Percentiles rank a stretch among this genome's conserved stretches.
Evolutionary conservation across 1,284 basidiomycete genomes (phyloP).

Genomic region (Lentinus polychrous): DNA sequence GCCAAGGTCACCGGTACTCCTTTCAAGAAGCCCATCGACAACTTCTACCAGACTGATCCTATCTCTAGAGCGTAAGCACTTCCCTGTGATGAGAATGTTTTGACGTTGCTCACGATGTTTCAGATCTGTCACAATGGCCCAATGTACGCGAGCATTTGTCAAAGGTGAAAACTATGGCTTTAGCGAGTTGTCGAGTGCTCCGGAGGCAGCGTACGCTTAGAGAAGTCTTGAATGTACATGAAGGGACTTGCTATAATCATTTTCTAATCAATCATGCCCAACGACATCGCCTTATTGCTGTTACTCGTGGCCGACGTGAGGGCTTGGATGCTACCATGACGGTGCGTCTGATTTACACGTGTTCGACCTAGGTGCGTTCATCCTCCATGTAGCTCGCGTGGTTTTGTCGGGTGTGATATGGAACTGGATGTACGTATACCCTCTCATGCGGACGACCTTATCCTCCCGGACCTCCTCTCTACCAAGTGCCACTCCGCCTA

Average conservation of each 20-base stretch:
- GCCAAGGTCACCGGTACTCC: constrained; percentile 55
- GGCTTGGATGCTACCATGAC: too few relatives aligned
- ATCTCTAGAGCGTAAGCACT: constrained; percentile 71
- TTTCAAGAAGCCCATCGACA: constrained; percentile 79
- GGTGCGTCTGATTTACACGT: too few relatives aligned
- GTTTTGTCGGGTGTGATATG: too few relatives aligned
- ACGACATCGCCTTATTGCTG: neutral
- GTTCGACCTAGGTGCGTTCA: too few relatives aligned
- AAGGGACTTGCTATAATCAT: constrained; percentile 5
- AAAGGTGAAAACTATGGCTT: constrained; percentile 52
- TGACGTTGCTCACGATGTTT: constrained; percentile 6
- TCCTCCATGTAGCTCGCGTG: too few relatives aligned
- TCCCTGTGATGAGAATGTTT: neutral
- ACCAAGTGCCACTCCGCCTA: too few relatives aligned
- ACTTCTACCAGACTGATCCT: constrained; percentile 96
- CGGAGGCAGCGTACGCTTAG: constrained; percentile 42
- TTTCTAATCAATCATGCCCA: neutral
- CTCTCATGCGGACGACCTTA: too few relatives aligned
- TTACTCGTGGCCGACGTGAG: too few relatives aligned
- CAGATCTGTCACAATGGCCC: constrained; percentile 83
- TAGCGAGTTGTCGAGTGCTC: constrained; percentile 28
- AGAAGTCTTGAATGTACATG: constrained; percentile 12
- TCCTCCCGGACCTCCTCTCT: too few relatives aligned
- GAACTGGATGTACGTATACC: too few relatives aligned
- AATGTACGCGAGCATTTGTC: constrained; percentile 74